Evolutionary conservation across 1,284 basidiomycete genomes (phyloP), one percentile per base, ranked within the genome.

Genomic region (Flammula alnicola): DNA sequence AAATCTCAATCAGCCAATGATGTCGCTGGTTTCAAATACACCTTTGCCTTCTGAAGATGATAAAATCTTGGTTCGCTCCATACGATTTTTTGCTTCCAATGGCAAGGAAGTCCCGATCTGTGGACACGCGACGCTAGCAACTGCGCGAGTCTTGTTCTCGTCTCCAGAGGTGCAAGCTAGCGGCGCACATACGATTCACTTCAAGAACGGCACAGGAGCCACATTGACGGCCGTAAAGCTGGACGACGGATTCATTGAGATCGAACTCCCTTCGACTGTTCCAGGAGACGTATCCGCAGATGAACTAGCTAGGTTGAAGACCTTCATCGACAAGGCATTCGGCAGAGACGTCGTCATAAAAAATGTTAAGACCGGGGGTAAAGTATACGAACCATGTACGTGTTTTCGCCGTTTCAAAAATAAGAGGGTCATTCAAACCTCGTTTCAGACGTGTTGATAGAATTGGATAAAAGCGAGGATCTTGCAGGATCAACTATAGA

Each of bases 81-180:
- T 79, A 10, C 70, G 75, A 27, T 81, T 70, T 67, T 72, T 78
- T 56, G 60, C 68, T 1, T 30, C 69, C 0, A 56, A 32, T 19
- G 57, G 58, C 4, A 16, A 36, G 5, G 76, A 79, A 58, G 46
- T 66, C 2, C 57, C 67, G 4, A 49, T 81, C 7, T 81, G 80
- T 52, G 79, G 80, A 20, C 81, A 82, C 56, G 81, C 67, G 3
- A 75, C 76, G 1, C 58, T 83, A 25, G 79, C 77, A 0, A 66
- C 77, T 4, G 69, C 75, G 0, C 65, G 70, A 37, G 65, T 67
- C 4, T 53, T 83, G 7, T 76, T 82, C 51, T 57, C 63, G 1
- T 50, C 63, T 4, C 60, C 59, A 0, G 59, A 54, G 45, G 54
- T 59, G n/a, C 60, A 67, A 4, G 40, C 60, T 5, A 46, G 58